A percentile compares a stretch with the other conserved stretches of the same genome.
phyloP scores from a whole-genome alignment of 352 stramenopile species.

The Peronospora tabacina region DNA sequence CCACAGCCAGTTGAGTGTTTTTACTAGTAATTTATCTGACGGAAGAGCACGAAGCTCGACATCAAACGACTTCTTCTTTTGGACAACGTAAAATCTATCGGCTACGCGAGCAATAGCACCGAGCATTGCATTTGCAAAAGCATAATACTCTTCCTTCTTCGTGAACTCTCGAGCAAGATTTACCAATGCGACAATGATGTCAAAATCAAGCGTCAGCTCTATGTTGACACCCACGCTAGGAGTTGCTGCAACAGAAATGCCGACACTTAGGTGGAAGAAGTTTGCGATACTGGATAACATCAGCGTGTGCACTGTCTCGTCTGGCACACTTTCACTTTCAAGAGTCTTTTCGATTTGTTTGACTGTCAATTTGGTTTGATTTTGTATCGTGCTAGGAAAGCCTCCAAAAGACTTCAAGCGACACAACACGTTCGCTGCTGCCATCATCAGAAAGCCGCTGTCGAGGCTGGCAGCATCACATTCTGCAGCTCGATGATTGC shows the following conservation, averaged over 20 bases:
- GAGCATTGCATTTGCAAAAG: conserved; percentile 14
- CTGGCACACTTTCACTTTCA: conserved; percentile 1
- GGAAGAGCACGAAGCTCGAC: conserved; percentile 33
- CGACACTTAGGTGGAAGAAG: conserved; percentile 24
- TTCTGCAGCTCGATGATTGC: conserved; percentile 22
- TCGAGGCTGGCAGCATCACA: conserved; percentile 2
- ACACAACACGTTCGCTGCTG: conserved; percentile 25
- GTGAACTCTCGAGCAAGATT: conserved; percentile 15
- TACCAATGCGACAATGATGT: conserved; percentile 20
- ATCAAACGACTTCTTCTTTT: conserved; percentile 50
- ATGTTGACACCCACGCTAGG: conserved; percentile 3
- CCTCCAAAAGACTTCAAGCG: conserved; percentile 21
- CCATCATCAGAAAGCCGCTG: conserved; percentile 25
- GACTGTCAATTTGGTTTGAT: conserved; percentile 18
- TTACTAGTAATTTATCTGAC: conserved; percentile 22
- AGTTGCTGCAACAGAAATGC: conserved; percentile 8
- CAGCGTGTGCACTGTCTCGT: conserved; percentile 5
- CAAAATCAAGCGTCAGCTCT: conserved; percentile 18
- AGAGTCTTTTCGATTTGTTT: conserved; percentile 13
- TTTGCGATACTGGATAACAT: conserved; percentile 21
- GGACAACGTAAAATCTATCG: conserved; percentile 31
- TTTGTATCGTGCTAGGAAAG: conserved; percentile 10
- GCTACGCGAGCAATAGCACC: conserved; percentile 28
- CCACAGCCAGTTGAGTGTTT: conserved; percentile 30
- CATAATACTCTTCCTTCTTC: neutral